Conservation (phyloP, 2,329 filamentous ascomycete species). For the Polytolypa hystricis region DNA sequence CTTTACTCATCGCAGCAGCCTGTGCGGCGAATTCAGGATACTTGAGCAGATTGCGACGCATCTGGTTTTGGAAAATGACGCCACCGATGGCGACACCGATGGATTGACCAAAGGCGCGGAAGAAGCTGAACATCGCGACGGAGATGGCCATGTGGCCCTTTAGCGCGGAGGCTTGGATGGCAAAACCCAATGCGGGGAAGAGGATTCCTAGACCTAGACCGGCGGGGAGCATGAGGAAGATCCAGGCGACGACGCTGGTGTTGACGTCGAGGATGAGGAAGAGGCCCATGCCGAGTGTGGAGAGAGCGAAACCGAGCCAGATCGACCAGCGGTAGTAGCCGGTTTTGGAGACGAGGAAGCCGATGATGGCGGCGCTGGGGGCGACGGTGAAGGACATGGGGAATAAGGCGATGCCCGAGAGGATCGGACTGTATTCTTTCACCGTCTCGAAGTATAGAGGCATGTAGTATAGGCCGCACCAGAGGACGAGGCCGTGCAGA, state of each 20-base stretch:
- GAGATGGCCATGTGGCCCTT: slow-evolving; percentile 49
- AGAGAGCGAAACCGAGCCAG: slow-evolving; percentile 51
- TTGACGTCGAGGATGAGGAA: slow-evolving; percentile 23
- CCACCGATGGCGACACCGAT: slow-evolving; percentile 57
- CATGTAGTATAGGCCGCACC: slow-evolving; percentile 46
- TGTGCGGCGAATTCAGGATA: slow-evolving; percentile 39
- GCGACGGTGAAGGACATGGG: slow-evolving; percentile 54
- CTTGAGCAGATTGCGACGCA: slow-evolving; percentile 40
- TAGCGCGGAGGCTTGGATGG: slow-evolving; percentile 51
- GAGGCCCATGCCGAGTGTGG: slow-evolving; percentile 48
- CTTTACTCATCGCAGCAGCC: slow-evolving; percentile 42
- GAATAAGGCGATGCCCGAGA: slow-evolving; percentile 46
- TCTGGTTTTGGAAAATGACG: slow-evolving; percentile 58
- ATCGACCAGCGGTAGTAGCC: slow-evolving; percentile 51
- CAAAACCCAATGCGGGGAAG: slow-evolving; percentile 52
- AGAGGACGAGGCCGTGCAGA: slow-evolving; percentile 42
- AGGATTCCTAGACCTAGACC: slow-evolving; percentile 54
- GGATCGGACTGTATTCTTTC: slow-evolving; percentile 43
- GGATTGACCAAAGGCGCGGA: slow-evolving; percentile 53
- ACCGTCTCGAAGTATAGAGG: slow-evolving; percentile 36
- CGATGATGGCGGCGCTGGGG: slow-evolving; percentile 45
- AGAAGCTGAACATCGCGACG: slow-evolving; percentile 56
- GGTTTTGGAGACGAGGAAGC: slow-evolving; percentile 38
- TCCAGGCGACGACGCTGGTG: slow-evolving; percentile 44
- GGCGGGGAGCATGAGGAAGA: slow-evolving; percentile 49